Conservation (phyloP, 2,329 filamentous ascomycete species). For the Penicillium freii region DNA sequence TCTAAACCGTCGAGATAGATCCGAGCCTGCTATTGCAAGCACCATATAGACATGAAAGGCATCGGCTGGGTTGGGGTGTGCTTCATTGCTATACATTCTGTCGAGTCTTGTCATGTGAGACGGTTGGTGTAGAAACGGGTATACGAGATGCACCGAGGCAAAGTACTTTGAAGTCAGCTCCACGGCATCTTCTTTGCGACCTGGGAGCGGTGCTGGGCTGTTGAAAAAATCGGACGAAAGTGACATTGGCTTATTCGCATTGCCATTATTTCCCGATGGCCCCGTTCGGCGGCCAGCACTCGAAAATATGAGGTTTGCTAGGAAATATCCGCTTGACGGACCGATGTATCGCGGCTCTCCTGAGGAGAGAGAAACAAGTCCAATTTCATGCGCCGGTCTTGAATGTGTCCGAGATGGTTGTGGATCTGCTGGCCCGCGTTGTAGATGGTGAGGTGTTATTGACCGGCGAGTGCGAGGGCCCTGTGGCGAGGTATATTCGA, state of each 20-base stretch:
- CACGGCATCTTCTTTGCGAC: slow-evolving; percentile 38
- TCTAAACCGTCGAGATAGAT: slow-evolving; percentile 46
- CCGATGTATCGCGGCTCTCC: slow-evolving; percentile 54
- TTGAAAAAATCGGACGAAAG: slow-evolving; percentile 31
- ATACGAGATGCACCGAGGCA: slow-evolving; percentile 49
- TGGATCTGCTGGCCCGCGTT: not conserved
- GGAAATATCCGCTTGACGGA: slow-evolving; percentile 56
- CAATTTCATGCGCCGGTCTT: slow-evolving; percentile 51
- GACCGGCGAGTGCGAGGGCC: not conserved
- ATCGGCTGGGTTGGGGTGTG: slow-evolving; percentile 30
- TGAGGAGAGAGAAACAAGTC: slow-evolving; percentile 51
- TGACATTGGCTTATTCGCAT: slow-evolving; percentile 14
- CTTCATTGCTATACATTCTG: slow-evolving; percentile 34
- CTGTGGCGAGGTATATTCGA: not conserved
- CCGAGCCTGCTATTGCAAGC: slow-evolving; percentile 50
- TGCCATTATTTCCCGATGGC: slow-evolving; percentile 6
- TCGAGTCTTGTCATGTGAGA: slow-evolving; percentile 41
- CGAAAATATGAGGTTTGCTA: slow-evolving; percentile 51
- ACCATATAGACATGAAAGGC: slow-evolving; percentile 56
- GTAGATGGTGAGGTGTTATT: slow-evolving; percentile 12
- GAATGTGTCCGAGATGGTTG: slow-evolving; percentile 12
- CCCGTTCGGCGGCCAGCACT: slow-evolving; percentile 32
- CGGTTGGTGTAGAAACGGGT: slow-evolving; percentile 51
- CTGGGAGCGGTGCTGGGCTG: slow-evolving; percentile 29
- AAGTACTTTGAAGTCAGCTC: slow-evolving; percentile 51